phyloP scores from a whole-genome alignment of 106 monocot species.

The Platanthera zijinensis region DNA sequence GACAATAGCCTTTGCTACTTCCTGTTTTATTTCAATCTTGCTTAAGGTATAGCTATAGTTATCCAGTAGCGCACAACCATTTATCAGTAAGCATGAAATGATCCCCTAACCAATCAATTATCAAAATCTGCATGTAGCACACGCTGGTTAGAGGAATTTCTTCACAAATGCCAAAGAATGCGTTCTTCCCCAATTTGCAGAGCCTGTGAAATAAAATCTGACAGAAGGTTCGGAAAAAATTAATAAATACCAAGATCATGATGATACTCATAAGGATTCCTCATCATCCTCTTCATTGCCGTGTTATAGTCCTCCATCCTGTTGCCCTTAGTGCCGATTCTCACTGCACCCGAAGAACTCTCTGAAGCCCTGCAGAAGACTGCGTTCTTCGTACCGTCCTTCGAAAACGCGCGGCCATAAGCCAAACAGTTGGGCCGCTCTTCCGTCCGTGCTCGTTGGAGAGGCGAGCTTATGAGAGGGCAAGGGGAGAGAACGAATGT shows the following conservation, averaged over 20 bases:
- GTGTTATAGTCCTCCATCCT: conserved; percentile 51
- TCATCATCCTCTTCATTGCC: conserved; percentile 65
- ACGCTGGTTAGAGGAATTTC: neutral
- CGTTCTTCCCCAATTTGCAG: neutral
- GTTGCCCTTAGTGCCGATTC: neutral
- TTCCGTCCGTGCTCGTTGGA: neutral
- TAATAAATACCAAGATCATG: conserved; percentile 40
- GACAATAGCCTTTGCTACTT: too few species aligned
- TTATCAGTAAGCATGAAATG: too few species aligned
- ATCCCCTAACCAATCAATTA: too few species aligned
- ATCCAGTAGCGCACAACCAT: neutral
- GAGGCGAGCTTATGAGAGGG: neutral
- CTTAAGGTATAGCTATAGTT: too few species aligned
- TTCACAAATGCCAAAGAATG: neutral
- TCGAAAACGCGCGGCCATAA: neutral
- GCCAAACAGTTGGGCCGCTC: neutral
- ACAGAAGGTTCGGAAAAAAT: neutral
- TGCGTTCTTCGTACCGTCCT: neutral
- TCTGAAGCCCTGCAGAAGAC: neutral
- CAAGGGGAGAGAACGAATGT: neutral
- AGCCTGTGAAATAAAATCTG: too few species aligned
- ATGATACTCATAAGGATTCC: conserved; percentile 63
- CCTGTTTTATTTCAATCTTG: too few species aligned
- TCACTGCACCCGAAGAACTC: neutral
- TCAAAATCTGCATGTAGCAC: neutral